phyloP scores from a whole-genome alignment of 192 early-diverging fungal genomes.

The Rhizophlyctis rosea region DNA sequence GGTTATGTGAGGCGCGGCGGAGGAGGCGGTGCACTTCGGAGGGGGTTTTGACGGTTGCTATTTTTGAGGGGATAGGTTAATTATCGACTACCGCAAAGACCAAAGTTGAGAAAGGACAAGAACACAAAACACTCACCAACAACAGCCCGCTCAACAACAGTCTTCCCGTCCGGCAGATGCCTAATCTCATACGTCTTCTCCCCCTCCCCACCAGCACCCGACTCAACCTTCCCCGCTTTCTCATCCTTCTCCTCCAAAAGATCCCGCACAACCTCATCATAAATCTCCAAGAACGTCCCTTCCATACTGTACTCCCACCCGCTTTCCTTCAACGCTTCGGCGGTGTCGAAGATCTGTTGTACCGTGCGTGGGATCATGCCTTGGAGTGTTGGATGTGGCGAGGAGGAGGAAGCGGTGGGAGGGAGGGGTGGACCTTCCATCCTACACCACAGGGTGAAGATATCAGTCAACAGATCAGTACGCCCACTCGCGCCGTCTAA shows the following conservation, averaged over 20 bases:
- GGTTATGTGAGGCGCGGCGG: conserved; percentile 72
- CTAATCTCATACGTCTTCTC: conserved; percentile 80
- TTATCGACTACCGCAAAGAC: no score
- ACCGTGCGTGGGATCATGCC: conserved; percentile 97
- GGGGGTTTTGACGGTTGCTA: conserved; percentile 68
- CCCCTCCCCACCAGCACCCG: conserved; percentile 24
- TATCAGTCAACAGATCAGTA: no score
- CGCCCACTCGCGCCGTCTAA: no score
- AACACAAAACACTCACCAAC: conserved; percentile 47
- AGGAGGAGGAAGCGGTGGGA: no score
- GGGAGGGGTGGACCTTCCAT: conserved; percentile 48
- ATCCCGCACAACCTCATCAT: conserved; percentile 91
- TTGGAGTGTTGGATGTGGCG: conserved; percentile 23
- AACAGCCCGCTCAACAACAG: conserved; percentile 72
- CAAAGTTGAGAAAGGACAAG: no score
- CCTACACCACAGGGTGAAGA: conserved; percentile 25
- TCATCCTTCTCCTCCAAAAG: no score
- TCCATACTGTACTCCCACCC: conserved; percentile 88
- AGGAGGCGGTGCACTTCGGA: conserved; percentile 70
- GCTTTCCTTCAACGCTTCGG: conserved; percentile 65
- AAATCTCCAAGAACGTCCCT: conserved; percentile 92
- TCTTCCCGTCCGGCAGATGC: conserved; percentile 74
- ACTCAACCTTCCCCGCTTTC: no score
- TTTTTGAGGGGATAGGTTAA: no score
- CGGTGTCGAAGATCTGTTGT: conserved; percentile 78